These are phyloP conservation scores for Yamadazyma sp. DNA, from an alignment of 1,139 yeast genomes.

Conservation along the genomic window DNA sequence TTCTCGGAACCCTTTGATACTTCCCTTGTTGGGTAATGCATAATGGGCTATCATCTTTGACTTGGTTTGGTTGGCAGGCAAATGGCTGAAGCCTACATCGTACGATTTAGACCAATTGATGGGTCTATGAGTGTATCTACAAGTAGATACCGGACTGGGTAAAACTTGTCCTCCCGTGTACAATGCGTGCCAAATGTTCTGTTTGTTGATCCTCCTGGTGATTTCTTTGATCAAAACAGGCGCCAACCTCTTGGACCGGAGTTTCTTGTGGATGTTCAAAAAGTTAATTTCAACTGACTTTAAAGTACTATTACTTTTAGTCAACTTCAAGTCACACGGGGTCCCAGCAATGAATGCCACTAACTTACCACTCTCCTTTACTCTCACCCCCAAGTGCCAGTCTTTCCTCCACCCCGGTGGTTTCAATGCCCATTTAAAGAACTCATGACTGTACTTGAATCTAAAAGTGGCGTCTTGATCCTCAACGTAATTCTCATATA, in stretches of 20 bases:
- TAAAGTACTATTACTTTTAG: constrained; percentile 47
- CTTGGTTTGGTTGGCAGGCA: constrained; percentile 75
- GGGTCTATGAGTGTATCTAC: constrained; percentile 93
- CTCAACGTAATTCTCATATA: constrained; percentile 91
- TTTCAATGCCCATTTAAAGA: constrained; percentile 89
- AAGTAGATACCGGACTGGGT: constrained; percentile 90
- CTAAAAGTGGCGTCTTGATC: constrained; percentile 91
- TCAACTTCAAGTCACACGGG: constrained; percentile 70
- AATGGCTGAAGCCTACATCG: constrained; percentile 84
- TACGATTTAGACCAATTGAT: constrained; percentile 86
- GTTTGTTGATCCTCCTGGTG: constrained; percentile 85
- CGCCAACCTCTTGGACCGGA: constrained; percentile 89
- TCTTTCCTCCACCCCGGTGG: constrained; percentile 91
- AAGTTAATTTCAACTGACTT: constrained; percentile 89
- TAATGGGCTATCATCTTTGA: constrained; percentile 81
- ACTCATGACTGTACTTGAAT: constrained; percentile 81
- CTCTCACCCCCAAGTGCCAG: constrained; percentile 95
- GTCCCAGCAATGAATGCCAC: constrained; percentile 93
- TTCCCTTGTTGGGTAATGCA: constrained; percentile 63
- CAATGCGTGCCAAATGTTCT: constrained; percentile 91
- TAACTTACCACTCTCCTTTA: constrained; percentile 67
- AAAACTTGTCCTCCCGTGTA: constrained; percentile 90
- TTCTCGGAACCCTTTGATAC: constrained; percentile 61
- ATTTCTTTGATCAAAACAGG: constrained; percentile 93
- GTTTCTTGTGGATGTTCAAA: constrained; percentile 88